Evolutionary conservation across 805 yeast genomes (phyloP).

Genomic region (Clavispora vitiphila): DNA sequence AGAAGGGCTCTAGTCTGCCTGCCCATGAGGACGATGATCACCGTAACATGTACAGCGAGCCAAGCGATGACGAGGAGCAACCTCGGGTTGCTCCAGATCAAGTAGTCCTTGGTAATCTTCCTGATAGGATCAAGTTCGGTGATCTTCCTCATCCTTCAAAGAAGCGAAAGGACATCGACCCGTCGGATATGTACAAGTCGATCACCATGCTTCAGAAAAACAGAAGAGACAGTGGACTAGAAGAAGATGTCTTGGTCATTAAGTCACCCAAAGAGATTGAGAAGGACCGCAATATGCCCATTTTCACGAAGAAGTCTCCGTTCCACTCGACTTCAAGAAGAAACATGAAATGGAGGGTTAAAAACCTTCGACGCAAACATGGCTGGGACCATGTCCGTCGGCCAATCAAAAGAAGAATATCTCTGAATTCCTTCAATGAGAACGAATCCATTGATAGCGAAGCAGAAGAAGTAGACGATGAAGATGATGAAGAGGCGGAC

Average conservation of each 20-base stretch:
- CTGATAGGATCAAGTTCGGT: slow-evolving; percentile 51
- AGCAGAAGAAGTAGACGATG: slow-evolving; percentile 2
- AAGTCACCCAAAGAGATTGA: slow-evolving; percentile 74
- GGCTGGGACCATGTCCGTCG: neutral
- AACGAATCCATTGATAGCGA: slow-evolving; percentile 13
- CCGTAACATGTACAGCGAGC: slow-evolving; percentile 35
- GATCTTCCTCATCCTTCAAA: slow-evolving; percentile 52
- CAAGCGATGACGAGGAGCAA: slow-evolving; percentile 32
- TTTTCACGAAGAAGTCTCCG: slow-evolving; percentile 25
- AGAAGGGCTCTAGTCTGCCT: neutral
- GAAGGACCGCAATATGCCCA: slow-evolving; percentile 28
- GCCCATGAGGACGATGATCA: slow-evolving; percentile 8
- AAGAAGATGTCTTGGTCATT: slow-evolving; percentile 76
- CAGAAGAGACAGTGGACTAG: slow-evolving; percentile 23
- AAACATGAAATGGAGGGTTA: slow-evolving; percentile 4
- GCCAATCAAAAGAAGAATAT: slow-evolving; percentile 2
- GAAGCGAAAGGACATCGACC: slow-evolving; percentile 47
- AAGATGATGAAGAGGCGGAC: neutral
- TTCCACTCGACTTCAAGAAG: neutral
- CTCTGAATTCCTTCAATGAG: slow-evolving; percentile 1
- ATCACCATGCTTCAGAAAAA: slow-evolving; percentile 69
- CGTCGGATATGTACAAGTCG: slow-evolving; percentile 80
- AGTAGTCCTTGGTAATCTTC: neutral
- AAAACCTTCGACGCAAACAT: slow-evolving; percentile 10
- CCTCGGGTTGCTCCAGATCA: slow-evolving; percentile 1